A percentile compares a stretch with the other conserved stretches of the same genome.
These are phyloP conservation scores for Cyclostephanos tholiformis DNA, from an alignment of 108 stramenopile species.

Conservation along the genomic window DNA sequence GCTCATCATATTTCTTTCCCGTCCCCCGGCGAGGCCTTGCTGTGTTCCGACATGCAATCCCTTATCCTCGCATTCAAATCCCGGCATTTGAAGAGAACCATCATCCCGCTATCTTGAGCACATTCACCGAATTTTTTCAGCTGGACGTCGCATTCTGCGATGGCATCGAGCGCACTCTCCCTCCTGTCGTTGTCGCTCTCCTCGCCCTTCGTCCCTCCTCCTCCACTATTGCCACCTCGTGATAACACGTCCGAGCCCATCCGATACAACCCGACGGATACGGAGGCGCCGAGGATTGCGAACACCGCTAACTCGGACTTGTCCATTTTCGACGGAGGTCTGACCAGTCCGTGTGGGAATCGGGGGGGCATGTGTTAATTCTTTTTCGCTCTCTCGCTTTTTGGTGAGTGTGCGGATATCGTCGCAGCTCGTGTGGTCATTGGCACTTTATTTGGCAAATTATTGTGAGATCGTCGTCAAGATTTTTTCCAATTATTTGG, in stretches of 20 bases:
- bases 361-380: slow-evolving; percentile 41
- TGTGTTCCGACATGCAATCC: slow-evolving; percentile 74
- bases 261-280: slow-evolving; percentile 25
- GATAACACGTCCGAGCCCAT: slow-evolving; percentile 30
- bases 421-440: too few relatives aligned
- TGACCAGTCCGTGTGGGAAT: slow-evolving; percentile 31
- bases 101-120: slow-evolving; percentile 65
- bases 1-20: too few relatives aligned
- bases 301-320: slow-evolving; percentile 34
- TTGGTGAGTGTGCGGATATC: too few relatives aligned
- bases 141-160: slow-evolving; percentile 62
- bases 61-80: slow-evolving; percentile 59
- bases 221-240: not conserved
- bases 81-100: slow-evolving; percentile 73
- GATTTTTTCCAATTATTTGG: too few relatives aligned
- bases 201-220: not conserved
- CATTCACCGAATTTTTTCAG: slow-evolving; percentile 70
- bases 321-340: slow-evolving; percentile 40
- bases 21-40: not conserved
- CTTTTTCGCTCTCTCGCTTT: too few relatives aligned
- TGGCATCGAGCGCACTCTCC: slow-evolving; percentile 26
- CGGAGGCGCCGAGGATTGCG: slow-evolving; percentile 32
- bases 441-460: too few relatives aligned
- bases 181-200: not conserved
- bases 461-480: too few relatives aligned